Conservation (phyloP, 2,329 filamentous ascomycete species). For the Alternaria sp. region DNA sequence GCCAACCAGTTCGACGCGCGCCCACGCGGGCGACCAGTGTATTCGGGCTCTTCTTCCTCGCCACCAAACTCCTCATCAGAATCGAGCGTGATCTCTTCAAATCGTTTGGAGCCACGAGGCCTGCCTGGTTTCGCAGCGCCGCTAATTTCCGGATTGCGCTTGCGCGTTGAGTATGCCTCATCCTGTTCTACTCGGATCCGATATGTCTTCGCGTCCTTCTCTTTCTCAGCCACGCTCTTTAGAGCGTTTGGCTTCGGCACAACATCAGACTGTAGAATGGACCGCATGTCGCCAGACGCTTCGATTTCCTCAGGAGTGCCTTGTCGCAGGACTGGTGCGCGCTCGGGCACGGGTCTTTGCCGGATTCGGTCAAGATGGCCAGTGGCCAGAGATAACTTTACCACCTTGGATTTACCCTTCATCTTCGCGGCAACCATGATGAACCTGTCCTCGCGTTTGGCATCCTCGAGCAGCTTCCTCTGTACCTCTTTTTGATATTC, state of each 20-base stretch:
- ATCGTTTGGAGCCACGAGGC: conserved; percentile 36
- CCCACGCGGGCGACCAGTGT: conserved; percentile 24
- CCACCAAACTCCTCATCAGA: conserved; percentile 51
- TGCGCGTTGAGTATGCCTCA: conserved; percentile 47
- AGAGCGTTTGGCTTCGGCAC: conserved; percentile 24
- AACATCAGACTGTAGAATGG: conserved; percentile 49
- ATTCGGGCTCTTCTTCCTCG: conserved; percentile 22
- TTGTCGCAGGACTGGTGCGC: conserved; percentile 22
- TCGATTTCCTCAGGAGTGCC: conserved; percentile 34
- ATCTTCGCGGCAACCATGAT: conserved; percentile 56
- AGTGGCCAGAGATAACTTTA: conserved; percentile 49
- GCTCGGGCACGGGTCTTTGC: conserved; percentile 40
- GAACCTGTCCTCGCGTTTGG: conserved; percentile 53
- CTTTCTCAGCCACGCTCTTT: conserved; percentile 26
- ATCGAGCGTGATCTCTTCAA: conserved; percentile 56
- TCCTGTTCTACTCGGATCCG: conserved; percentile 50
- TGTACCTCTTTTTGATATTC: conserved; percentile 58
- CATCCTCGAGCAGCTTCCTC: conserved; percentile 51
- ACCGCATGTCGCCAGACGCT: conserved; percentile 22
- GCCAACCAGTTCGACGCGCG: conserved; percentile 52
- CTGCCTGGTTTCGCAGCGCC: conserved; percentile 32
- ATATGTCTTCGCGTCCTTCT: conserved; percentile 44
- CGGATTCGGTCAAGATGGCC: conserved; percentile 47
- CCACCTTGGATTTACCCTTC: conserved; percentile 53
- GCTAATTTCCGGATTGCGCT: conserved; percentile 31